Evolutionary conservation across 2,329 filamentous ascomycete species (phyloP), one percentile per base, ranked within the genome.

Genomic region (Zymoseptoria tritici): DNA sequence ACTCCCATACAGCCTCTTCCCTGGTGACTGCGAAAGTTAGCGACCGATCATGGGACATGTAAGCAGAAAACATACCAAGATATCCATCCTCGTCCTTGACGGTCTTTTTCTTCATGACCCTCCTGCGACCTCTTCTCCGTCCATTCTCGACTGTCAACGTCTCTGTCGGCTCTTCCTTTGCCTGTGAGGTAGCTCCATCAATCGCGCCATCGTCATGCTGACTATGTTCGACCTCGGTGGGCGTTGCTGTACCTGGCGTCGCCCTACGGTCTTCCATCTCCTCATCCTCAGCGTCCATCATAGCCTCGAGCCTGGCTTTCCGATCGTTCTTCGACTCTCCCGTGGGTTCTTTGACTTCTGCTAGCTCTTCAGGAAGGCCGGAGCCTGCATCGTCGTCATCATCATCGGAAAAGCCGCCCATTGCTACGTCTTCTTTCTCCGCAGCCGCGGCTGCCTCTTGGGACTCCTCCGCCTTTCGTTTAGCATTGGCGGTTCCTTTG

Each of bases 21-120:
- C 87, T 88, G 1, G 91, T 96, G 31, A 96, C 92, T 94, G 67
- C 49, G 62, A 29, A n/a, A 0, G 56, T 68, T 60, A 71, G 67
- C 57, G 21, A 52, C 19, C 19, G 9, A 9, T 21, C 1, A 9
- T 9, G 9, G 11, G n/a, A n/a, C n/a, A 13, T 8, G 3, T 9
- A 49, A 19, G 13, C n/a, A 52, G 16, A 8, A 5, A 3, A n/a
- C 85, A 74, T 80, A 92, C 90, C 89, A 61, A 97, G 82, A 73
- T 95, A 97, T 5, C 92, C 92, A 64, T 96, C 88, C 55, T 92
- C 90, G 66, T 97, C 92, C 73, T 91, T 87, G 58, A 88, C 83
- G 52, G 88, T 91, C 78, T 88, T 89, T 80, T 95, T 96, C 76
- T 90, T 91, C 84, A 89, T 90, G 7, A 97, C 84, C 67, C 87